Evolutionary conservation across 768 basidiomycete genomes (phyloP).

Genomic region (Lepiota brunneoincarnata): DNA sequence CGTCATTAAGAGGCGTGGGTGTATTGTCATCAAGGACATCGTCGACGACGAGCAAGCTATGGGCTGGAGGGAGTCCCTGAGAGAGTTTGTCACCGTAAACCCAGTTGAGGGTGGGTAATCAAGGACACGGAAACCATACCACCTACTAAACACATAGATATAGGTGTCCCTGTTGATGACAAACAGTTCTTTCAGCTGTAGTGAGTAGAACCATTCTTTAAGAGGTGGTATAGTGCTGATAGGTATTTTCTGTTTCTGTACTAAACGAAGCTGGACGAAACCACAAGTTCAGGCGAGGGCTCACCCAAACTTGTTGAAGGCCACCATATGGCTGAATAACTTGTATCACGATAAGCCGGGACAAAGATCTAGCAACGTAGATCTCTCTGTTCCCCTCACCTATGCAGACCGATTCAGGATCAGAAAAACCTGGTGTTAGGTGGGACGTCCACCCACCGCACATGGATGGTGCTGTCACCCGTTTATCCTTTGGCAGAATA

Average conservation of each 20-base stretch:
- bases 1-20: constrained; percentile 51
- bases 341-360: constrained; percentile 49
- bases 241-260: not conserved
- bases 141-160: not conserved
- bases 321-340: constrained; percentile 58
- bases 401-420: constrained; percentile 79
- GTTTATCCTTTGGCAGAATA: not conserved
- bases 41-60: constrained; percentile 55
- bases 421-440: constrained; percentile 56
- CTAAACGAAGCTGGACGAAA: constrained; percentile 4
- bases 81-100: constrained; percentile 55
- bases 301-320: constrained; percentile 61
- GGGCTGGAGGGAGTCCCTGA: constrained; percentile 55
- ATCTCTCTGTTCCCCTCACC: constrained; percentile 44
- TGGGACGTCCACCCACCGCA: constrained; percentile 51
- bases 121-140: not conserved
- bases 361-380: constrained; percentile 23
- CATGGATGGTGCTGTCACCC: constrained; percentile 34
- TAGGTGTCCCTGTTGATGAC: constrained; percentile 53
- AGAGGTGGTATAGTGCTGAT: not conserved
- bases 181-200: constrained; percentile 77
- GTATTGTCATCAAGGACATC: constrained; percentile 59
- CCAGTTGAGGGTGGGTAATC: constrained; percentile 47
- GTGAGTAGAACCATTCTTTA: constrained; percentile 32
- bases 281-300: constrained; percentile 66